Evolutionary conservation across 208 protist genomes (phyloP), one percentile per base, ranked within the genome.

Genomic region (Acanthamoeba culbertsoni): DNA sequence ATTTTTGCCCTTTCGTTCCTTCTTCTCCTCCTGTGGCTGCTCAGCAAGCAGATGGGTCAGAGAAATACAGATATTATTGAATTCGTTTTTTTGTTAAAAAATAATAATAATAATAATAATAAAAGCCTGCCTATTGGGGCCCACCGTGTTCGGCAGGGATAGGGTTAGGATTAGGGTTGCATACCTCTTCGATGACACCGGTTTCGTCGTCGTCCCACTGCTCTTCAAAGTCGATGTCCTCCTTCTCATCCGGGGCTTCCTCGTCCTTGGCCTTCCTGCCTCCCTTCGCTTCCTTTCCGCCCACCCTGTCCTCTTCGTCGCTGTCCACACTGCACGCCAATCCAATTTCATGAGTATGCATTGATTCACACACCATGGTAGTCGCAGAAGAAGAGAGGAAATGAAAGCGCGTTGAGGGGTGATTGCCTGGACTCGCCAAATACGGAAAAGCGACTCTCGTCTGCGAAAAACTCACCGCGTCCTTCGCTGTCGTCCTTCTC

Each of bases 231-330:
- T 88, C 79, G 51, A 88, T 65, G 53, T 88, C 79, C 79, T 88
- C 79, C 53, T 88, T 88, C 45, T 88, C 79, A 14, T 88, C 79
- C 45, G 10, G 23, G 51, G 26, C 79, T 6, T 88, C 79, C 14
- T 77, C 68, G 68, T 77, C 68, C 10, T 88, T 35, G 23, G 37
- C 28, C n/a, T 62, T 55, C 79, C 62, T 88, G 20, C 18, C 35
- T 14, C 45, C 62, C 42, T 73, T 55, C 18, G 10, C 59, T 1
- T 18, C 59, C 45, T 91, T 55, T 40, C 1, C 12, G 16, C 33
- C n/a, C n/a, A n/a, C 84, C 84, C 68, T 68, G 8, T 91, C 86
- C 28, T 91, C 86, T 1, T 91, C 86, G 10, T 91, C 86, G 28
- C 86, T 91, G 1, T 73, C 86, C 20, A 4, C 26, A 33, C 55